Evolutionary conservation across 768 basidiomycete species (phyloP).

Genomic region (Rhodocollybia butyracea): DNA sequence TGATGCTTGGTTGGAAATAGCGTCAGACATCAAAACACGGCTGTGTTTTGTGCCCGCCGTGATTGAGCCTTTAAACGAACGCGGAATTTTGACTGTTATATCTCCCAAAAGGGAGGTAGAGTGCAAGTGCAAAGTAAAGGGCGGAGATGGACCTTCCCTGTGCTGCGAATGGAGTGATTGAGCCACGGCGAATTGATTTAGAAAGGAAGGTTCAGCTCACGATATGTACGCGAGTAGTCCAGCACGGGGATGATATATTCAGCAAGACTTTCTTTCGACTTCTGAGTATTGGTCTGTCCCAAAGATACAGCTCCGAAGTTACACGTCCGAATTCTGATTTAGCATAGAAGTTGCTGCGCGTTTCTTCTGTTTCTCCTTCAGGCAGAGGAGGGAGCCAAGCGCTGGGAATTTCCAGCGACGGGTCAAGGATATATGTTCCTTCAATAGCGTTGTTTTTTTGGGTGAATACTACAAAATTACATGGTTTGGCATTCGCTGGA

Average conservation of each 20-base stretch:
- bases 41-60: constrained; percentile 26
- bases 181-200: not conserved
- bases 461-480: constrained; percentile 29
- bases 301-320: constrained; percentile 36
- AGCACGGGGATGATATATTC: constrained; percentile 23
- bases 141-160: constrained; percentile 14
- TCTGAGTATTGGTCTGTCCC: constrained; percentile 8
- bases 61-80: constrained; percentile 36
- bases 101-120: constrained; percentile 24
- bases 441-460: constrained; percentile 26
- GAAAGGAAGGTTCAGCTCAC: constrained; percentile 18
- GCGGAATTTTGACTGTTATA: constrained; percentile 33
- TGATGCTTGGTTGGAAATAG: constrained; percentile 20
- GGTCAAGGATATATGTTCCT: constrained; percentile 41
- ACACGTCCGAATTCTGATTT: constrained; percentile 31
- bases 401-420: constrained; percentile 35
- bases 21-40: constrained; percentile 26
- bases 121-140: constrained; percentile 21
- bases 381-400: constrained; percentile 35
- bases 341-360: constrained; percentile 36
- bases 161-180: not conserved
- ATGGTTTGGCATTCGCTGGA: constrained; percentile 20
- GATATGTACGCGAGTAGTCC: constrained; percentile 19
- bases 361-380: constrained; percentile 30
- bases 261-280: constrained; percentile 9